Evolutionary conservation across 768 basidiomycete species (phyloP).

Genomic region (Lentinula sp.): DNA sequence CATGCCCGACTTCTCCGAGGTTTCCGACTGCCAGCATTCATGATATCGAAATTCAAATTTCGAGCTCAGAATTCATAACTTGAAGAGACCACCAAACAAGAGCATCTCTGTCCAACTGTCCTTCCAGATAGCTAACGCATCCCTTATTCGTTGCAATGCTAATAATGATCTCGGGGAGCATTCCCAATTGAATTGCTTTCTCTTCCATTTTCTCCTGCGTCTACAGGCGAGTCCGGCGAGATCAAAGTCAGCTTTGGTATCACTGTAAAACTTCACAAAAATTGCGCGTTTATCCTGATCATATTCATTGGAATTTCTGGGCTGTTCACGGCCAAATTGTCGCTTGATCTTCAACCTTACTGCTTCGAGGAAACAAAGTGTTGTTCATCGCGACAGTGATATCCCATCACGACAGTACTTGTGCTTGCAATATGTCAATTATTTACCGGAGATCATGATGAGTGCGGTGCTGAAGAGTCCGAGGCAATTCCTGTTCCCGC

Average conservation of each 20-base stretch:
- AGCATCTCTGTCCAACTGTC: not conserved
- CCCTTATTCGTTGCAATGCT: conserved; percentile 39
- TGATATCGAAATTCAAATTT: not conserved
- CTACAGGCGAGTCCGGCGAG: conserved; percentile 32
- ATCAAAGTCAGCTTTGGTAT: not conserved
- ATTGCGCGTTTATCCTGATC: conserved; percentile 49
- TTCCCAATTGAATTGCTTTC: conserved; percentile 51
- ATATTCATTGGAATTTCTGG: conserved; percentile 46
- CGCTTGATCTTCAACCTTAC: conserved; percentile 52
- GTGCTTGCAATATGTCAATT: too few relatives aligned
- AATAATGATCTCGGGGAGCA: conserved; percentile 50
- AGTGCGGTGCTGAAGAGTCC: too few relatives aligned
- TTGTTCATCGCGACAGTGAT: too few relatives aligned
- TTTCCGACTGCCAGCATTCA: too few relatives aligned
- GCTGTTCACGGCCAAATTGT: conserved; percentile 43
- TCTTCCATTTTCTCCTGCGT: conserved; percentile 44
- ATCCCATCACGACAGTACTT: too few relatives aligned
- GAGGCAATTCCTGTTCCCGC: too few relatives aligned
- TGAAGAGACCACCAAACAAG: not conserved
- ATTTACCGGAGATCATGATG: too few relatives aligned
- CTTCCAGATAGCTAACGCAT: not conserved
- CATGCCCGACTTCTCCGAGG: not conserved
- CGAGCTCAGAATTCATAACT: not conserved
- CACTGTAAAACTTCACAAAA: conserved; percentile 20
- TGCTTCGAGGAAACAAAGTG: conserved; percentile 27